Evolutionary conservation across 768 basidiomycete genomes (phyloP).

Genomic region (Mycena metata): DNA sequence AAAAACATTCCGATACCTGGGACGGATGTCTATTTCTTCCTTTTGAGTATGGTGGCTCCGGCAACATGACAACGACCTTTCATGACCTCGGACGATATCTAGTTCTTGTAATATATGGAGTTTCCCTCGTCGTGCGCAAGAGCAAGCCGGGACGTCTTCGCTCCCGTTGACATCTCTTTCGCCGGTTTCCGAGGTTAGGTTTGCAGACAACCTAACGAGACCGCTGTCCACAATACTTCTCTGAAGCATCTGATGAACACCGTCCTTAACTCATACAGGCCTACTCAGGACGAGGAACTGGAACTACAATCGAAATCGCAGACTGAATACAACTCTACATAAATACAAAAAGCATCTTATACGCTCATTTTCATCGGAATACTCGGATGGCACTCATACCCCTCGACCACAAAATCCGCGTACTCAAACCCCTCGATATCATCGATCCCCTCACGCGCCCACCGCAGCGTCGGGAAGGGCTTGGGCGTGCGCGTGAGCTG

Average conservation of each 20-base stretch:
- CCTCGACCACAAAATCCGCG: constrained; percentile 88
- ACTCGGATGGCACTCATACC: constrained; percentile 85
- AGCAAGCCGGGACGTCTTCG: no score
- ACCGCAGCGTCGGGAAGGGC: constrained; percentile 85
- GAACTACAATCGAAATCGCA: no score
- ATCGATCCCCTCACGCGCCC: constrained; percentile 71
- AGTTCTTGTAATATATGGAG: constrained; percentile 2
- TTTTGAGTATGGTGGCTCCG: not conserved
- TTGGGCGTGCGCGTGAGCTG: constrained; percentile 86
- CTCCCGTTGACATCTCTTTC: no score
- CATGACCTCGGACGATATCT: not conserved
- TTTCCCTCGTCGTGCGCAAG: not conserved
- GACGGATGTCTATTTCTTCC: constrained; percentile 34
- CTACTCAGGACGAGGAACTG: no score
- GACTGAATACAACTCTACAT: not conserved
- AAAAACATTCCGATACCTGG: constrained; percentile 54
- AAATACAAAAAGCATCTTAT: constrained; percentile 46
- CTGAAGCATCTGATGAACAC: no score
- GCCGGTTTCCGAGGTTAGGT: no score
- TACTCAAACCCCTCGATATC: constrained; percentile 86
- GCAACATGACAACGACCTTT: not conserved
- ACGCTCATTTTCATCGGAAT: constrained; percentile 99
- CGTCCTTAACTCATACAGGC: no score
- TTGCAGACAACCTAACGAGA: no score
- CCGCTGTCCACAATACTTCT: no score